These are phyloP conservation scores for Astragalus glycyphyllos DNA, from an alignment of 306 rosid species.

Conservation along the genomic window DNA sequence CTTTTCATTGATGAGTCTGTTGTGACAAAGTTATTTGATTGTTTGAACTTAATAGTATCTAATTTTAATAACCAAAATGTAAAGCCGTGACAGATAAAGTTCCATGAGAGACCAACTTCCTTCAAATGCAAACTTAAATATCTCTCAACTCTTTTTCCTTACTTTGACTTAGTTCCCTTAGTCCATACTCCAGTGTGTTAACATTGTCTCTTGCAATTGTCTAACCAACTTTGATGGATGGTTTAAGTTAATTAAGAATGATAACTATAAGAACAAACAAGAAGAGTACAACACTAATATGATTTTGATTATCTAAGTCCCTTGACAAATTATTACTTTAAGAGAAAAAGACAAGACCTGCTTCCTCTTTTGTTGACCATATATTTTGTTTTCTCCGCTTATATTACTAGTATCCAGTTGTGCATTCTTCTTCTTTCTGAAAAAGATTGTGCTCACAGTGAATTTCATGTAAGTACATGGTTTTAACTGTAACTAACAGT, in stretches of 20 bases:
- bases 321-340: background rate
- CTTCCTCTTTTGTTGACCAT: background rate
- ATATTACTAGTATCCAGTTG: background rate
- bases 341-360: background rate
- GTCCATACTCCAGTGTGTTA: background rate
- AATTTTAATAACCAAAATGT: too few relatives aligned
- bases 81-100: too few relatives aligned
- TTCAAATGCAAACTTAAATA: slow-evolving; percentile 4
- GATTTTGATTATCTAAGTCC: background rate
- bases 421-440: too few relatives aligned
- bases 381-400: background rate
- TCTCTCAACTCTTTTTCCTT: too few relatives aligned
- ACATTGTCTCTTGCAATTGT: background rate
- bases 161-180: background rate
- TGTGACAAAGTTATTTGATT: slow-evolving; percentile 11
- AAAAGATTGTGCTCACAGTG: background rate
- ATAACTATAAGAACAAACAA: background rate
- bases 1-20: slow-evolving; percentile 22
- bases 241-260: slow-evolving; percentile 7
- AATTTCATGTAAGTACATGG: slow-evolving; percentile 7
- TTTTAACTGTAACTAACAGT: slow-evolving; percentile 1
- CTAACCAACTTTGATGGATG: background rate
- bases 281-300: background rate
- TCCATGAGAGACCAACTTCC: too few relatives aligned
- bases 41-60: slow-evolving; percentile 1